Conservation (phyloP, 345 rosid species). For the Iberis pinnata region DNA sequence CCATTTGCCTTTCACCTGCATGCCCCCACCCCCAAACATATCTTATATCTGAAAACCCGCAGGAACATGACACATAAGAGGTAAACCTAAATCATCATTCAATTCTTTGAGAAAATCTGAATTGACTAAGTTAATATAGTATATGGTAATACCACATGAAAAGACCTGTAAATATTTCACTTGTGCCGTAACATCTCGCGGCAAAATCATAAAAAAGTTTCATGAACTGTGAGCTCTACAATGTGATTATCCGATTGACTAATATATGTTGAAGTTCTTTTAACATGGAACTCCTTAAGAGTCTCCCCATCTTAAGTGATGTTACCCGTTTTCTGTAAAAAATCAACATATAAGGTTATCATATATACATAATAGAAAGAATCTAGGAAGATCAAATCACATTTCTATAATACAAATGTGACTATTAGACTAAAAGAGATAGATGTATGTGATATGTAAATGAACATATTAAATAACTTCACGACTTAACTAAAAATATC, state of each 20-base stretch:
- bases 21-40: slow-evolving; percentile 99
- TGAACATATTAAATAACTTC: slow-evolving; percentile 18
- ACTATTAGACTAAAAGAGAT: slow-evolving; percentile 8
- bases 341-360: background rate
- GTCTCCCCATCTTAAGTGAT: slow-evolving; percentile 71
- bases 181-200: slow-evolving; percentile 87
- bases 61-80: slow-evolving; percentile 54
- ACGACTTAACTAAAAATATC: slow-evolving; percentile 44
- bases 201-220: slow-evolving; percentile 93
- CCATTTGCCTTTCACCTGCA: slow-evolving; percentile 92
- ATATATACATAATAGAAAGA: slow-evolving; percentile 3
- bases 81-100: too few species aligned
- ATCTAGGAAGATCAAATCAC: background rate
- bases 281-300: slow-evolving; percentile 59
- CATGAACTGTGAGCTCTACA: slow-evolving; percentile 85
- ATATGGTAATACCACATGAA: background rate
- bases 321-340: slow-evolving; percentile 54
- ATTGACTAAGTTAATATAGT: background rate
- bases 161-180: slow-evolving; percentile 68
- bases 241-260: slow-evolving; percentile 89
- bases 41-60: slow-evolving; percentile 80
- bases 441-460: slow-evolving; percentile 21
- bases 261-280: slow-evolving; percentile 83
- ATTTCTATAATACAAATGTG: slow-evolving; percentile 11
- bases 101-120: background rate